Base-by-base conservation (phyloP, 2,329 filamentous ascomycete species). In the Lojkania enalia region DNA sequence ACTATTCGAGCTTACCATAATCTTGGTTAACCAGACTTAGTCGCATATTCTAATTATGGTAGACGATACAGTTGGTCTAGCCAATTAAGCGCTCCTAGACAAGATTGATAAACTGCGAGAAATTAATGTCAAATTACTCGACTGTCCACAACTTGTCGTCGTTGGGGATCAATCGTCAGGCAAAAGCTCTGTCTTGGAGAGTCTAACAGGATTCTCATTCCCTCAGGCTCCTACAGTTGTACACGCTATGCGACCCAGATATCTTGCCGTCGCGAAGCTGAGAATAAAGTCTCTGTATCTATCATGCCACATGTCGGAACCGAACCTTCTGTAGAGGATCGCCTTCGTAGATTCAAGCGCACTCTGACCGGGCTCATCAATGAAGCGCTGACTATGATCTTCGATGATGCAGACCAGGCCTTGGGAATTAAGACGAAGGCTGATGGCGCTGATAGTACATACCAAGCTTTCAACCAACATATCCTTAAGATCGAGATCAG, bases 191-290 rank as follows among this genome's bases (percentile, higher is more conserved):
- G 44, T 64, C 14, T 45, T 70, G 19, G 52, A 72, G 55, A 46
- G 59, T 36, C 6, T 71, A 33, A 71, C 69, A 2, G 53, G 58
- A 1, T 46, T 74, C 1, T 64, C 64, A 1, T 73, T 75, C 43
- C 74, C 73, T 20, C 64, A 64, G 3, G 60, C 64, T 18, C 58
- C 54, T 25, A 74, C 66, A 16, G 44, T 81, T 84, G 80, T 55
- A 85, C 82, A 0, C 72, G 78, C 1, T 84, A 83, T 49, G 76
- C 81, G 0, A 85, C 80, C 0, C 78, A 85, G 54, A 67, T 85
- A 3, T 71, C 79, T 19, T 69, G 83, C 11, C 72, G 77, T 3
- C 73, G 74, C 4, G 66, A 65, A 1, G 30, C 53, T 0, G 46
- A 63, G 6, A 49, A 63, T 0, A 62, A 52, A 3, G 59, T 79